These are phyloP conservation scores for Candida sp. DNA, from an alignment of 1,139 yeast genomes.

Conservation along the genomic window DNA sequence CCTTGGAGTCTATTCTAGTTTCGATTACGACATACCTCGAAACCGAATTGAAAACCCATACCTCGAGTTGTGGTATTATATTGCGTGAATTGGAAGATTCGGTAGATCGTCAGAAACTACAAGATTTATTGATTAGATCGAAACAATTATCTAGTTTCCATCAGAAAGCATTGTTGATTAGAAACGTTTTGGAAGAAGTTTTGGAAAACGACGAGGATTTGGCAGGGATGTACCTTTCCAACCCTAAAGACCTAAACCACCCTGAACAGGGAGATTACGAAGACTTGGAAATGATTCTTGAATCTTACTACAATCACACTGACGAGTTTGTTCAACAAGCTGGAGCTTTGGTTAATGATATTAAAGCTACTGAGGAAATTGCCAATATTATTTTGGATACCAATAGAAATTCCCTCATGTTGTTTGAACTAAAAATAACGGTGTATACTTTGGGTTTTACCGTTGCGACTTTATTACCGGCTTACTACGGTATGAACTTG, in stretches of 20 bases:
- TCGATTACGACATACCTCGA: constrained; percentile 82
- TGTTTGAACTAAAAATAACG: constrained; percentile 79
- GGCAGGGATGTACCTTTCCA: constrained; percentile 77
- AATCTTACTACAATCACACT: constrained; percentile 90
- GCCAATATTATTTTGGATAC: constrained; percentile 94
- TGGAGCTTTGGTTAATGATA: constrained; percentile 78
- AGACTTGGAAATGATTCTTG: constrained; percentile 87
- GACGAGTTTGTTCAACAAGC: constrained; percentile 97
- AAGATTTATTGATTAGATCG: constrained; percentile 76
- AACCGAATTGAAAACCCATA: constrained; percentile 77
- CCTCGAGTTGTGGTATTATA: constrained; percentile 71
- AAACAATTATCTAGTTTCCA: constrained; percentile 78
- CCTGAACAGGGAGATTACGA: constrained; percentile 46
- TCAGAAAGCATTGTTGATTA: constrained; percentile 78
- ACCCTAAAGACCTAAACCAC: constrained; percentile 20
- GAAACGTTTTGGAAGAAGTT: constrained; percentile 84
- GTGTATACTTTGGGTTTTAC: constrained; percentile 84
- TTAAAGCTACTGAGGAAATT: constrained; percentile 92
- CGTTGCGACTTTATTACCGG: constrained; percentile 60
- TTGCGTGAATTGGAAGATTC: constrained; percentile 80
- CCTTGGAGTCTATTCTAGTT: constrained; percentile 82
- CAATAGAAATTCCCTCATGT: constrained; percentile 89
- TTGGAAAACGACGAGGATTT: constrained; percentile 88
- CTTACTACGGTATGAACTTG: constrained; percentile 93
- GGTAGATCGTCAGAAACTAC: constrained; percentile 78